Base-by-base conservation (phyloP, 1,139 yeast genomes). In the Suhomyces coccinellae region DNA sequence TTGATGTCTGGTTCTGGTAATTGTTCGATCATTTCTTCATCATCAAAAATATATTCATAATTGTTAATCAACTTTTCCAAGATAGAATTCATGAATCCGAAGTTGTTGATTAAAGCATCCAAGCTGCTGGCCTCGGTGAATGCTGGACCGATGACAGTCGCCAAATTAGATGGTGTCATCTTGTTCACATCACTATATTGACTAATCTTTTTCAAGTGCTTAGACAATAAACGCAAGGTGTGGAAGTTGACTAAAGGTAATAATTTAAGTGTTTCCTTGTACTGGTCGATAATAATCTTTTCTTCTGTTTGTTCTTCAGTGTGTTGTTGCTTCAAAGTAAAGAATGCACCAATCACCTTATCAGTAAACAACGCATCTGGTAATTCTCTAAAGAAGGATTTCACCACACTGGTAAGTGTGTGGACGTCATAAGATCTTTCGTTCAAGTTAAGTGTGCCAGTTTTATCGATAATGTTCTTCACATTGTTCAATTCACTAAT, bases 361-460 rank as follows among this genome's bases (percentile, higher is more conserved):
- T 75, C 79, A 0, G 95, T 82, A 45, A 93, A 76, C 33, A 91
- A 66, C 1, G 97, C 88, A 57, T 91, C 96, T 0, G 97, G 97
- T 39, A 93, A 68, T 56, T 90, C 98, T 52, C 99, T 78, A 53
- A 93, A 69, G 59, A 80, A 91, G 49, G 87, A 77, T 63, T 93
- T 93, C 55, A 93, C 85, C 56, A 95, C 83, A 36, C 97, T 95
- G 1, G 98, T 91, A 40, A 90, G 80, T 0, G 96, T 87, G 62
- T 93, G 95, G 38, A 89, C 80, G 63, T 90, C 97, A 58, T 83
- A 83, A 69, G 87, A 79, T 40, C 87, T 75, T 62, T 85, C 77
- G 30, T 81, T 74, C 51, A 88, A 83, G 43, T 71, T 67, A 35
- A 73, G 56, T 9, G 77, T 79, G 14, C 88, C 88, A 26, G 80